Evolutionary conservation across 352 stramenopile genomes (phyloP).

Genomic region (Lagenidium sp.): DNA sequence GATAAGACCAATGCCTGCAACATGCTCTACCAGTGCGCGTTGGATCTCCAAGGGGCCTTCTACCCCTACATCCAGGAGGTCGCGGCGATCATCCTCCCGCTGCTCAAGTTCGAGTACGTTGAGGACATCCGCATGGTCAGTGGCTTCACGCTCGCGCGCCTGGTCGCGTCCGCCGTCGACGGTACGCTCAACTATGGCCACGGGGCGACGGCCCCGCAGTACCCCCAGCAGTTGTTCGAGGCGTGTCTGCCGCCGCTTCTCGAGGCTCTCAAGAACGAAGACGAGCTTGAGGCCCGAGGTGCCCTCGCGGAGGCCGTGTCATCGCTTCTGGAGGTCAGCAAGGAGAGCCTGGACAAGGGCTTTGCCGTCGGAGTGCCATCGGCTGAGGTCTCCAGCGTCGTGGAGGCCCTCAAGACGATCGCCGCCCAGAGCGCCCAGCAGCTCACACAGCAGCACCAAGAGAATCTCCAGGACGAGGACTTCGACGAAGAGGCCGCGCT

Average conservation of each 20-base stretch:
- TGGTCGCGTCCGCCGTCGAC: conserved; percentile 64
- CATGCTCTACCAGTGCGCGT: conserved; percentile 83
- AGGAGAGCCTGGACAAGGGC: conserved; percentile 68
- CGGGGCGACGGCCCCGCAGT: conserved; percentile 38
- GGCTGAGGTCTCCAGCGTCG: conserved; percentile 51
- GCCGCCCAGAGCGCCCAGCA: conserved; percentile 54
- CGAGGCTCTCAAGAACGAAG: conserved; percentile 56
- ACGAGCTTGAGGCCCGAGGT: conserved; percentile 70
- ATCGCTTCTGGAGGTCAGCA: conserved; percentile 70
- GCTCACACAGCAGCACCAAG: conserved; percentile 40
- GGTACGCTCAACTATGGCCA: conserved; percentile 60
- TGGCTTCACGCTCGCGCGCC: conserved; percentile 61
- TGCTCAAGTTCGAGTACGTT: conserved; percentile 81
- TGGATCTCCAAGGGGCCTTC: conserved; percentile 76
- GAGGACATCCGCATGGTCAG: conserved; percentile 79
- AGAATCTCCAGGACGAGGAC: conserved; percentile 73
- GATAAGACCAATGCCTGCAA: conserved; percentile 85
- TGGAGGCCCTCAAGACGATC: conserved; percentile 66
- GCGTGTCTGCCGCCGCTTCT: conserved; percentile 71
- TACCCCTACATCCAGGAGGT: conserved; percentile 79
- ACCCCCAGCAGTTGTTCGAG: conserved; percentile 78
- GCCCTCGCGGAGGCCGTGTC: conserved; percentile 70
- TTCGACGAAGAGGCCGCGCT: conserved; percentile 67
- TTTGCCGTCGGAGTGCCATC: conserved; percentile 58
- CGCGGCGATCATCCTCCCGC: conserved; percentile 59